A percentile compares a stretch with the other conserved stretches of the same genome.
Conservation (phyloP, 768 basidiomycete genomes). For the Peribolospora kevripleyi region DNA sequence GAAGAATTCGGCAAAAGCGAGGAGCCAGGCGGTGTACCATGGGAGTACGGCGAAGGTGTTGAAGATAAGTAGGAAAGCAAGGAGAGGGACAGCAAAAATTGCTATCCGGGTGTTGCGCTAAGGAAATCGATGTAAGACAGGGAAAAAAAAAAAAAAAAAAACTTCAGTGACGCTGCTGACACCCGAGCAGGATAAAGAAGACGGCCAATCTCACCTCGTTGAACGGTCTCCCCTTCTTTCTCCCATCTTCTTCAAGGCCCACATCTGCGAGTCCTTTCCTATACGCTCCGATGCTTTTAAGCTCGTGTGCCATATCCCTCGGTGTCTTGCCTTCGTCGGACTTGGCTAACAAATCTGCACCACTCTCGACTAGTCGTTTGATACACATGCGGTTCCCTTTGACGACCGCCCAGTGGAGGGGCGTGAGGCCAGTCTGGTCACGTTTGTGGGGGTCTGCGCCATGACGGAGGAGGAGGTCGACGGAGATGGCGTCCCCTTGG, state of each 20-base stretch:
- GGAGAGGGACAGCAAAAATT: slow-evolving; percentile 50
- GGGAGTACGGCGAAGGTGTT: slow-evolving; percentile 58
- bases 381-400: slow-evolving; percentile 78
- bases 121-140: background rate
- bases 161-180: background rate
- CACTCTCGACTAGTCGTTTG: slow-evolving; percentile 56
- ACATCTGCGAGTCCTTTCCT: slow-evolving; percentile 70
- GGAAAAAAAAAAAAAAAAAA: slow-evolving; percentile 4
- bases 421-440: slow-evolving; percentile 62
- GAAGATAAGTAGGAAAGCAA: slow-evolving; percentile 64
- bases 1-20: slow-evolving; percentile 67
- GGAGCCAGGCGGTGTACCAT: slow-evolving; percentile 66
- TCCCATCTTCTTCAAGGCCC: slow-evolving; percentile 51
- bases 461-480: slow-evolving; percentile 67
- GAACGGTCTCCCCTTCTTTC: slow-evolving; percentile 39
- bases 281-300: slow-evolving; percentile 78
- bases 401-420: slow-evolving; percentile 93
- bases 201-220: slow-evolving; percentile 32
- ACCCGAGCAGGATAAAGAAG: slow-evolving; percentile 10
- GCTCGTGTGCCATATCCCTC: slow-evolving; percentile 77
- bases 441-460: slow-evolving; percentile 52
- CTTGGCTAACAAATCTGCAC: slow-evolving; percentile 53
- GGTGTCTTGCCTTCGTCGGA: slow-evolving; percentile 69
- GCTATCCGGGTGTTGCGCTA: slow-evolving; percentile 59
- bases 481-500: slow-evolving; percentile 87